phyloP scores from a whole-genome alignment of 352 stramenopile species.

The Globisporangium rhizosaccharum region DNA sequence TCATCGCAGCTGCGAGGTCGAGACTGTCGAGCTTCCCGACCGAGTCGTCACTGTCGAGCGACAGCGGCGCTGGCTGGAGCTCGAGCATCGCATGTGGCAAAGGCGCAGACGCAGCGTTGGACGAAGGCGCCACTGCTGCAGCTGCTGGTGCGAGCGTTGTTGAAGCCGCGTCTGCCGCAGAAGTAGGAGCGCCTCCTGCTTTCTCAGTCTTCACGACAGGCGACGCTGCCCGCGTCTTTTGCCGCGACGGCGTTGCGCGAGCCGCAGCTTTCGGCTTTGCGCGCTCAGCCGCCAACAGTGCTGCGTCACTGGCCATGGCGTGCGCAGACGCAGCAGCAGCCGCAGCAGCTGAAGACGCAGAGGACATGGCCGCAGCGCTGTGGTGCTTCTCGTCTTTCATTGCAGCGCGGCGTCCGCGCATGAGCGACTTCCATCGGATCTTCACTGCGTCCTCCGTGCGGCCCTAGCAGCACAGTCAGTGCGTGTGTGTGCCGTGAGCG shows the following conservation, averaged over 20 bases:
- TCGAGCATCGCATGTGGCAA: background rate
- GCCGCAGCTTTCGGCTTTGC: constrained; percentile 25
- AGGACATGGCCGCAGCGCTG: background rate
- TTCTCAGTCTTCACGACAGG: constrained; percentile 24
- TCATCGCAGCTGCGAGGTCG: constrained; percentile 28
- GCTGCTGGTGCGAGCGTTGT: background rate
- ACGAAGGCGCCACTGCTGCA: background rate
- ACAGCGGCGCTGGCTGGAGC: constrained; percentile 12
- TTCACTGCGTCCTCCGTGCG: constrained; percentile 92
- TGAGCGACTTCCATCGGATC: constrained; percentile 91
- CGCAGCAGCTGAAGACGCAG: background rate
- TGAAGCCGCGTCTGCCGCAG: background rate
- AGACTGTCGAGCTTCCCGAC: constrained; percentile 18
- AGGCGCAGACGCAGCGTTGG: background rate
- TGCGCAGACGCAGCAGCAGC: background rate
- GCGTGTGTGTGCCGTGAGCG: too few species aligned
- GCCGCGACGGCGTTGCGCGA: constrained; percentile 32
- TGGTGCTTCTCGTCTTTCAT: constrained; percentile 60
- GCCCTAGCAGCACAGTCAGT: constrained; percentile 27
- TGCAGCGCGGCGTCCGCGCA: constrained; percentile 63
- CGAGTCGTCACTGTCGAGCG: constrained; percentile 4
- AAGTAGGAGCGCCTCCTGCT: too few species aligned
- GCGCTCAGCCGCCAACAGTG: constrained; percentile 14
- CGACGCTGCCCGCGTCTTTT: constrained; percentile 30
- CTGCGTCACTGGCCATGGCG: background rate